These are phyloP conservation scores for Colletotrichum sp. DNA, from an alignment of 2,329 filamentous ascomycete species.

Conservation along the genomic window DNA sequence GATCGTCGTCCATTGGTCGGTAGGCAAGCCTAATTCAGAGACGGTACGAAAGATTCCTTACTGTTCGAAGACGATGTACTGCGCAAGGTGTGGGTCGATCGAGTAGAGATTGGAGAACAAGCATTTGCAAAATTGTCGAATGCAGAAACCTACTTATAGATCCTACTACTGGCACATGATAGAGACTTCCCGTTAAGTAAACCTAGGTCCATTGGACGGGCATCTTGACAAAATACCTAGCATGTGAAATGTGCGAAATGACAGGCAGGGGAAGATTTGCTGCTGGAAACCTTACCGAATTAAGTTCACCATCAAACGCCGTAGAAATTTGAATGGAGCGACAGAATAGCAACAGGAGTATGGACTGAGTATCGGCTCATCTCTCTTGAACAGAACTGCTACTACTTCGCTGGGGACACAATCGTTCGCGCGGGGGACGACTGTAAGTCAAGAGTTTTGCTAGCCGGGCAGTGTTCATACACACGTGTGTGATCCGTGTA, in stretches of 20 bases:
- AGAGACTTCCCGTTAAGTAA: not conserved
- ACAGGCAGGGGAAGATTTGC: not conserved
- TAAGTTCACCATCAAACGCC: not conserved
- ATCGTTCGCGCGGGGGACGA: not conserved
- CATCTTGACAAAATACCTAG: not conserved
- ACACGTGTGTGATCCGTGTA: no score
- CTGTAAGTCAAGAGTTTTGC: not conserved
- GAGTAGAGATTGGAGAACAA: fast-evolving
- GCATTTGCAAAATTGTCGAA: fast-evolving
- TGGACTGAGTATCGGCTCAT: not conserved
- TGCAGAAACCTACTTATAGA: not conserved
- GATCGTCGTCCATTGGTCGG: not conserved
- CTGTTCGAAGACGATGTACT: not conserved
- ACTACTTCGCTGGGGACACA: not conserved
- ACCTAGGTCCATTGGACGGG: not conserved
- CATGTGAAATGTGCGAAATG: not conserved
- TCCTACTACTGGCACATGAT: fast-evolving
- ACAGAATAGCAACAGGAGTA: not conserved
- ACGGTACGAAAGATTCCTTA: not conserved
- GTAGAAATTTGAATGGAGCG: not conserved
- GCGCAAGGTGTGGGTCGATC: not conserved
- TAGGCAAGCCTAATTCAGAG: not conserved
- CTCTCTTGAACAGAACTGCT: fast-evolving
- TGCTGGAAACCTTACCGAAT: not conserved
- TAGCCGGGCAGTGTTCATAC: no score